These are phyloP conservation scores for Naumovozyma baii DNA, from an alignment of 805 yeast species.

Conservation along the genomic window DNA sequence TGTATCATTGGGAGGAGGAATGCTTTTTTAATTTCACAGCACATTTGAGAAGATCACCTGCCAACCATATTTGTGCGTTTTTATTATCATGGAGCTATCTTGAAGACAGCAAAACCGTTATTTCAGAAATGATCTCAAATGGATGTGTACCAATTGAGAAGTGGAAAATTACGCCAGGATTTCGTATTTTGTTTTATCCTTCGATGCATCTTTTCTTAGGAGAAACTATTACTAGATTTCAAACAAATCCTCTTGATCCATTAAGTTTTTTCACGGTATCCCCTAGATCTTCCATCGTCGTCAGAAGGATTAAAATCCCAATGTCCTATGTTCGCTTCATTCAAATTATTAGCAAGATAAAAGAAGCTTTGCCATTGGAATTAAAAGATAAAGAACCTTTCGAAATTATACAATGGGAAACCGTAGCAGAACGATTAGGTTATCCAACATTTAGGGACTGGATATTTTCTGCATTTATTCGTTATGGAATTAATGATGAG, in stretches of 20 bases:
- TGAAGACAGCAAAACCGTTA: not conserved
- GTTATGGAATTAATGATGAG: too few relatives aligned
- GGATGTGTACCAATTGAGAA: not conserved
- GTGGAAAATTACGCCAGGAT: not conserved
- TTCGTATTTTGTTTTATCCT: constrained; percentile 3
- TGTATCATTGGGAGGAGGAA: constrained; percentile 1
- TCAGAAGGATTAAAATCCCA: constrained; percentile 44
- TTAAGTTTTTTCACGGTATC: constrained; percentile 52
- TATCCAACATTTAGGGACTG: constrained; percentile 6
- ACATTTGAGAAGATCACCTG: constrained; percentile 9
- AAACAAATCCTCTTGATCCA: constrained; percentile 22
- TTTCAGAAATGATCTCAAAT: not conserved
- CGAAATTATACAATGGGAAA: constrained; percentile 16
- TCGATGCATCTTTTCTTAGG: constrained; percentile 14
- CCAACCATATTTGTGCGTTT: constrained; percentile 13
- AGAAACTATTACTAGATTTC: constrained; percentile 15
- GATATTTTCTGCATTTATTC: not conserved
- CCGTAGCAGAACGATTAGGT: constrained; percentile 11
- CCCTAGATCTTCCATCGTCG: constrained; percentile 84
- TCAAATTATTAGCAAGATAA: constrained; percentile 10
- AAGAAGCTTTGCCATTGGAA: constrained; percentile 8
- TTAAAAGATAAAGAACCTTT: not conserved
- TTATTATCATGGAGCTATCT: not conserved
- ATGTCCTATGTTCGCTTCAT: constrained; percentile 15
- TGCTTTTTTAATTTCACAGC: constrained; percentile 4